Base-by-base conservation (phyloP, 176 grass and related monocot species). In the Puya raimondii region DNA sequence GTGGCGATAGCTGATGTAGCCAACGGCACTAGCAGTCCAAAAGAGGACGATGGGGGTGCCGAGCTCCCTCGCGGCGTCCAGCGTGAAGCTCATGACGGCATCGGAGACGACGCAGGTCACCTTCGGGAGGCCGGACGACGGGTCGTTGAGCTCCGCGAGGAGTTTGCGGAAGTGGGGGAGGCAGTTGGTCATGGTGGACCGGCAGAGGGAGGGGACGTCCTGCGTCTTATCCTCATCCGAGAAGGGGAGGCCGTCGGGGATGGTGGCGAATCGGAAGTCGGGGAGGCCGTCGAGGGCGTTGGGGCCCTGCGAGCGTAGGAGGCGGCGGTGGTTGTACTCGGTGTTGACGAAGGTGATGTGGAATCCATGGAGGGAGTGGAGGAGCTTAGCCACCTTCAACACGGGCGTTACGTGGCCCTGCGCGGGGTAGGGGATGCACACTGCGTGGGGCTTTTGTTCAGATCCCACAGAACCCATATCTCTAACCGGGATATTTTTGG, bases 341-440 rank as follows among this genome's bases (percentile, higher is more conserved):
- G 68, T 70, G 49, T 70, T 70, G 68, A 70, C 68, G 50, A 70
- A 70, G 12, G 68, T 70, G 68, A 70, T 16, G 68, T 70, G 68
- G 68, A 70, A 70, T 49, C 68, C 68, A 0, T 54, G 18, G 33
- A 42, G 33, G 68, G 50, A 70, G 68, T 70, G 68, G 49, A 70
- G 68, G 49, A 70, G 49, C 50, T 70, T 70, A 48, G 49, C 68
- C 3, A 70, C 21, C 68, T 70, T 70, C 21, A 70, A 50, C 68
- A 70, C 52, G 18, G 68, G 68, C 11, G 49, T 70, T 9, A 70
- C 11, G 18, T 70, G 68, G 22, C 68, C 68, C 13, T 70, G 68
- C 12, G 12, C 50, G 4, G 68, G 68, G 50, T 18, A 70, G 1
- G 68, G 68, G 50, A 70, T 70, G 68, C 68, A 70, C 50, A 70